phyloP scores from a whole-genome alignment of 768 basidiomycete genomes.

The Rhodotorula graminis region DNA sequence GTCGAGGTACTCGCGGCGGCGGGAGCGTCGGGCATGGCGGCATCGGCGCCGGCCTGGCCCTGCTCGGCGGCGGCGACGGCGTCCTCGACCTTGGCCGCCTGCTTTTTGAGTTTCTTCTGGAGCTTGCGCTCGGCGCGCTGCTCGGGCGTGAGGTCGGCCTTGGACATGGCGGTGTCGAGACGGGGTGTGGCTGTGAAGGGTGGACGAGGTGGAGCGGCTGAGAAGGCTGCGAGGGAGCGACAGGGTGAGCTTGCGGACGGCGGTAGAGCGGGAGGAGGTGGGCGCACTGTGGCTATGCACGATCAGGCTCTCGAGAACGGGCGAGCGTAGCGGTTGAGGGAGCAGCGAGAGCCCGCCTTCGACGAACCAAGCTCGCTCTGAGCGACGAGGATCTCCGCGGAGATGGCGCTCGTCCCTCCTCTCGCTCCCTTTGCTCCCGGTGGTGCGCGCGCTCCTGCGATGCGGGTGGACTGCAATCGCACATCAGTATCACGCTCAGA shows the following conservation, averaged over 20 bases:
- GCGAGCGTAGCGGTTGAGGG: too few relatives aligned
- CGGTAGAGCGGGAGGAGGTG: too few relatives aligned
- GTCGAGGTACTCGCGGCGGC: constrained; percentile 7
- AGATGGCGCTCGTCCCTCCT: too few relatives aligned
- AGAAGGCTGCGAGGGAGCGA: background rate
- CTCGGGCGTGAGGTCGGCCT: constrained; percentile 21
- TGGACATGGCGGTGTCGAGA: constrained; percentile 8
- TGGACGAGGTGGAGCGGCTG: background rate
- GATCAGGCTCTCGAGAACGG: too few relatives aligned
- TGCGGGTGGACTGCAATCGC: too few relatives aligned
- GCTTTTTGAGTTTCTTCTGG: constrained; percentile 40
- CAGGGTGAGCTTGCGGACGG: background rate
- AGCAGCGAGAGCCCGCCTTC: background rate
- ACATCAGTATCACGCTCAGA: too few relatives aligned
- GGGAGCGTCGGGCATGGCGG: constrained; percentile 11
- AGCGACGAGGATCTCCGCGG: too few relatives aligned
- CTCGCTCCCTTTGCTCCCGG: too few relatives aligned
- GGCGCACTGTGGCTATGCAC: too few relatives aligned
- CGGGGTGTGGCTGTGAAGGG: background rate
- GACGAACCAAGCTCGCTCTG: too few relatives aligned
- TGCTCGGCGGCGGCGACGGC: background rate
- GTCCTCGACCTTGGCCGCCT: constrained; percentile 1
- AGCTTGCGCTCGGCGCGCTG: constrained; percentile 26
- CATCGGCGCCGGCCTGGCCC: constrained; percentile 3
- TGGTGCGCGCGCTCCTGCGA: too few relatives aligned